These are phyloP conservation scores for Aspergillus brasiliensis DNA, from an alignment of 2,329 filamentous ascomycete species.

Conservation along the genomic window DNA sequence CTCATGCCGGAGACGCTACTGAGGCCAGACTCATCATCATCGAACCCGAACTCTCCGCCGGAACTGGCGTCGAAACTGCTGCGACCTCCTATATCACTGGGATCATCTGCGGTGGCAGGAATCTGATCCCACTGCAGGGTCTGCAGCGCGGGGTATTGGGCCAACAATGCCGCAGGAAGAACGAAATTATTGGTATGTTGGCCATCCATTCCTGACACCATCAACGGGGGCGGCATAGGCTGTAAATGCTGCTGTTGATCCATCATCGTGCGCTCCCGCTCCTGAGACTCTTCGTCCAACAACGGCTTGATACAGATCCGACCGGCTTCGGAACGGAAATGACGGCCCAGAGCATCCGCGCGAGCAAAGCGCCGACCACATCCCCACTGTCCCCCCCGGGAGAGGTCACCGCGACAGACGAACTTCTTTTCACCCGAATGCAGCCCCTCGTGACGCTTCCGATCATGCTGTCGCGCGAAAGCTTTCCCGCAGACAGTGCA, in stretches of 20 bases:
- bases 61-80: slow-evolving; percentile 54
- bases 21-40: slow-evolving; percentile 46
- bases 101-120: slow-evolving; percentile 59
- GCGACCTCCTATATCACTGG: slow-evolving; percentile 64
- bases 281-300: slow-evolving; percentile 87
- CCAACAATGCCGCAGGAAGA: slow-evolving; percentile 83
- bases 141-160: slow-evolving; percentile 91
- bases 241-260: slow-evolving; percentile 70
- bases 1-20: slow-evolving; percentile 38
- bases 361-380: slow-evolving; percentile 91
- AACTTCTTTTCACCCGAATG: slow-evolving; percentile 99
- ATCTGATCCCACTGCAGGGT: slow-evolving; percentile 84
- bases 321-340: slow-evolving; percentile 94
- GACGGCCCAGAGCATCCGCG: slow-evolving; percentile 88
- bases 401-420: slow-evolving; percentile 89
- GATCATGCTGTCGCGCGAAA: slow-evolving; percentile 94
- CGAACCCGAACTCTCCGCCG: slow-evolving; percentile 46
- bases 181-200: slow-evolving; percentile 64
- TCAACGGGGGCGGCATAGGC: slow-evolving; percentile 59
- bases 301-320: slow-evolving; percentile 97
- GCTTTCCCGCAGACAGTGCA: slow-evolving; percentile 97
- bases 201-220: slow-evolving; percentile 62
- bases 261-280: slow-evolving; percentile 73
- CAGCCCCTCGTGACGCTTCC: slow-evolving; percentile 93
- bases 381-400: slow-evolving; percentile 82